Base-by-base conservation (phyloP, 2,329 filamentous ascomycete species). In the Fusarium chaquense region DNA sequence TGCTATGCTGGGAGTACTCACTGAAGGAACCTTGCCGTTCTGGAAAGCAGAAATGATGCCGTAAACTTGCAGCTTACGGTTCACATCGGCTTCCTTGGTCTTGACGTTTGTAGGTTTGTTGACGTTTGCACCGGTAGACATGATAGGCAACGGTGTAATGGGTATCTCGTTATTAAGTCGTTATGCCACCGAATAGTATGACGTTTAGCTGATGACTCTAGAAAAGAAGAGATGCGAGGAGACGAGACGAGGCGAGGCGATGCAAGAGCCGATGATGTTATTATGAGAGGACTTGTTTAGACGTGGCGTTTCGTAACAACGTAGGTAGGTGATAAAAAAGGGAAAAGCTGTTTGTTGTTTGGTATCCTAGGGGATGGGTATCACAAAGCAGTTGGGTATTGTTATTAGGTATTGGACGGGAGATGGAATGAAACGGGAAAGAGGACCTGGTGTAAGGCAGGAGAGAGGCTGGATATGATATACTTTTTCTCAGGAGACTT, bases 51-150 rank as follows among this genome's bases (percentile, higher is more conserved):
- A 82, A 81, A 90, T 88, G 80, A 98, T 98, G 76, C 95, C 96
- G 77, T 97, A 99, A 38, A 98, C 82, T 82, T 98, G 94, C 53
- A 99, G 90, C 85, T 99, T 99, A 79, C 90, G 89, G 82, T 96
- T 96, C 82, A 98, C 91, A 79, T 97, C 90, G 72, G 87, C 87
- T 83, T 97, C 93, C 86, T 94, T 95, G 79, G 87, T 81, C 83
- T 91, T 90, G 65, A 86, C 76, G 80, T 96, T 87, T 67, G 88
- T 90, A 33, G 93, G 93, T 74, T 86, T 88, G 81, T 96, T 94
- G 76, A 95, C 91, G 70, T 80, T 80, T 71, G 73, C 75, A 69
- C 79, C 81, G 73, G 74, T 73, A 53, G 81, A 71, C 80, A 81
- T 82, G 73, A 47, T 75, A 73, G 62, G 61, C 65, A 51, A 62